These are phyloP conservation scores for Sonneratia caseolaris DNA, from an alignment of 345 rosid genomes.

Conservation along the genomic window DNA sequence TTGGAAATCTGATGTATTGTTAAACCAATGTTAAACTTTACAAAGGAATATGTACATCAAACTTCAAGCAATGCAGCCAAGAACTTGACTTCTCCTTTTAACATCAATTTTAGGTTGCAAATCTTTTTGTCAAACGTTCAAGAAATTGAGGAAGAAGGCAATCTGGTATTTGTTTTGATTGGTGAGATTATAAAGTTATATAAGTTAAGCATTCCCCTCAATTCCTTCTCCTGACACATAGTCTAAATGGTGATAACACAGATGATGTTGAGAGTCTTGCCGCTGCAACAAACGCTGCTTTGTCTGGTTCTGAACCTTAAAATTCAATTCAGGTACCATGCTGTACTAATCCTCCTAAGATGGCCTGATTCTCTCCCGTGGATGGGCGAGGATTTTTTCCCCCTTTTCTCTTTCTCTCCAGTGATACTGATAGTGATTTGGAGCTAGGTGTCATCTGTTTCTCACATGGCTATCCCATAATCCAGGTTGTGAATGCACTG, in stretches of 20 bases:
- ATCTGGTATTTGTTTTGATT: constrained; percentile 92
- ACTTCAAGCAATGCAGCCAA: background rate
- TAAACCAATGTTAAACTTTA: too few species aligned
- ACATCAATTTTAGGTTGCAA: constrained; percentile 56
- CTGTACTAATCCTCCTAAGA: background rate
- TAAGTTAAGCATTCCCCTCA: background rate
- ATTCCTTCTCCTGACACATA: constrained; percentile 17
- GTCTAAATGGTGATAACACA: constrained; percentile 29
- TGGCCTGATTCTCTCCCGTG: background rate
- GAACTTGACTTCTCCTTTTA: background rate
- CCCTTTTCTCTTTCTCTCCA: background rate
- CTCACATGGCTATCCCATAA: background rate
- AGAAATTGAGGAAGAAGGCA: constrained; percentile 99
- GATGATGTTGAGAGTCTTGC: constrained; percentile 99
- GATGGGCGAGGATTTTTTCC: too few species aligned
- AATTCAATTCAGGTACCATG: constrained; percentile 80
- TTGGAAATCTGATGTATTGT: background rate
- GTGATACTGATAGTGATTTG: background rate
- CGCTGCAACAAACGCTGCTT: constrained; percentile 88
- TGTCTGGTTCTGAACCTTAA: constrained; percentile 98
- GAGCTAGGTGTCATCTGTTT: background rate
- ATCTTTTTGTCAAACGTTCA: constrained; percentile 92
- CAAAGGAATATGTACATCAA: too few species aligned
- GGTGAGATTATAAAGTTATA: constrained; percentile 47
- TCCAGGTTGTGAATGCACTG: constrained; percentile 93